Evolutionary conservation across 495 filamentous ascomycete species (phyloP).

Genomic region (Penicillium daleae): DNA sequence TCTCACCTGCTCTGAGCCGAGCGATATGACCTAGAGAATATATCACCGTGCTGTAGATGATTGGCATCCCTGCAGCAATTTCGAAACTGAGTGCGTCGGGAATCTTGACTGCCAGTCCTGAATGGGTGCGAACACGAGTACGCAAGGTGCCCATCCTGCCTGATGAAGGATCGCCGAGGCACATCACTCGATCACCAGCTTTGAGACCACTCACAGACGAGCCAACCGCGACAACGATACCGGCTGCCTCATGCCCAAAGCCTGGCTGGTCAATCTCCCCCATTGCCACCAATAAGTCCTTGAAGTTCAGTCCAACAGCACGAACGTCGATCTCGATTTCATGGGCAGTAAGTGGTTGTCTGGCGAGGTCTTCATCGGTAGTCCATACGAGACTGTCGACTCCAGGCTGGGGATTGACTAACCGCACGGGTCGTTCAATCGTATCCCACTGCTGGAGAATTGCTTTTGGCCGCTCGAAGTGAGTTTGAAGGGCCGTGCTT

Average conservation of each 20-base stretch:
- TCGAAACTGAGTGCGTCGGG: slow-evolving; percentile 3
- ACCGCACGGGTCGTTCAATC: background rate
- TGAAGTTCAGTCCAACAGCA: slow-evolving; percentile 16
- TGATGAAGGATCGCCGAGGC: background rate
- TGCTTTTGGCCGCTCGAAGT: background rate
- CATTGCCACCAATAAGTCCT: slow-evolving; percentile 14
- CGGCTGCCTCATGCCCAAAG: background rate
- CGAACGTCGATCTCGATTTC: slow-evolving; percentile 15
- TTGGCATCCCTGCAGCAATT: slow-evolving; percentile 3
- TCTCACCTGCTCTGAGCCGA: background rate
- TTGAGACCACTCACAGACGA: background rate
- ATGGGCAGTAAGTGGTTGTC: background rate
- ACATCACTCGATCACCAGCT: slow-evolving; percentile 8
- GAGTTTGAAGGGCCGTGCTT: background rate
- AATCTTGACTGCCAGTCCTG: background rate
- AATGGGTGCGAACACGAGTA: background rate
- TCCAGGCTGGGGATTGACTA: background rate
- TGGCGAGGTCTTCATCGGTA: background rate
- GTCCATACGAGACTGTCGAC: background rate
- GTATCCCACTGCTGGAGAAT: background rate
- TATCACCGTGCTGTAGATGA: background rate
- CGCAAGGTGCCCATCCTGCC: background rate
- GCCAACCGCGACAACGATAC: slow-evolving; percentile 8
- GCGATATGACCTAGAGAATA: background rate
- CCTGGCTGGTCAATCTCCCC: background rate